Evolutionary conservation across 768 basidiomycete genomes (phyloP).

Genomic region (Sporobolomyces phaffii): DNA sequence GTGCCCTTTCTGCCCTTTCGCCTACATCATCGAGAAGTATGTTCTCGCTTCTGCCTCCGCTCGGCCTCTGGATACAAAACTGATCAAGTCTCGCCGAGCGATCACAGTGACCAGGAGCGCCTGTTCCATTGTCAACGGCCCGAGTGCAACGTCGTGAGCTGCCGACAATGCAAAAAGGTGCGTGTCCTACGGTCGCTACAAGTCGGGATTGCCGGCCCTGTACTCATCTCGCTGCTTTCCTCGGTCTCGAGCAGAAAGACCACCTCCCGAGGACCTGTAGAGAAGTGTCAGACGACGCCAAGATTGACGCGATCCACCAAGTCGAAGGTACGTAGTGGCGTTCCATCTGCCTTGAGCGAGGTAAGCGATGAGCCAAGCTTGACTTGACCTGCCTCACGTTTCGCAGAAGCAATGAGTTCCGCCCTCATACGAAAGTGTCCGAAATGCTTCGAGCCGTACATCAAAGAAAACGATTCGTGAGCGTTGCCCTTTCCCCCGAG

Average conservation of each 20-base stretch:
- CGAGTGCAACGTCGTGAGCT: slow-evolving; percentile 34
- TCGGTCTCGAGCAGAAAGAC: slow-evolving; percentile 35
- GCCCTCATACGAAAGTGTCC: slow-evolving; percentile 47
- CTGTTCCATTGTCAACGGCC: slow-evolving; percentile 37
- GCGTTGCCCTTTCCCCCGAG: background rate
- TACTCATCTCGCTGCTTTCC: background rate
- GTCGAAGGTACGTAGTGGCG: slow-evolving; percentile 33
- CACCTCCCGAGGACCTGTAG: slow-evolving; percentile 48
- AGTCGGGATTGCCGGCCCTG: no score
- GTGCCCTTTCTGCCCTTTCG: slow-evolving; percentile 40
- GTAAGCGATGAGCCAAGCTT: background rate
- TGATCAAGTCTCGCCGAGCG: background rate
- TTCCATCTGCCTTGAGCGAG: no score
- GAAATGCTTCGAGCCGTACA: slow-evolving; percentile 44
- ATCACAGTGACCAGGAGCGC: slow-evolving; percentile 24
- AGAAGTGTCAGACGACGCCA: slow-evolving; percentile 45
- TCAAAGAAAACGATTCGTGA: slow-evolving; percentile 42
- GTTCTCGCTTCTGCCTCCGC: background rate
- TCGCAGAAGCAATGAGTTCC: slow-evolving; percentile 48
- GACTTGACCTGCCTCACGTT: background rate
- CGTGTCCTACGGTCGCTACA: no score
- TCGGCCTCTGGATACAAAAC: background rate
- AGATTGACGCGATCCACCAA: slow-evolving; percentile 45
- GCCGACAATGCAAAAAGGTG: slow-evolving; percentile 40
- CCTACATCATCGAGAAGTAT: slow-evolving; percentile 36